Percentiles rank a stretch among this genome's conserved stretches.
Conservation (phyloP, 2,329 filamentous ascomycete species). For the Fusarium torulosum region DNA sequence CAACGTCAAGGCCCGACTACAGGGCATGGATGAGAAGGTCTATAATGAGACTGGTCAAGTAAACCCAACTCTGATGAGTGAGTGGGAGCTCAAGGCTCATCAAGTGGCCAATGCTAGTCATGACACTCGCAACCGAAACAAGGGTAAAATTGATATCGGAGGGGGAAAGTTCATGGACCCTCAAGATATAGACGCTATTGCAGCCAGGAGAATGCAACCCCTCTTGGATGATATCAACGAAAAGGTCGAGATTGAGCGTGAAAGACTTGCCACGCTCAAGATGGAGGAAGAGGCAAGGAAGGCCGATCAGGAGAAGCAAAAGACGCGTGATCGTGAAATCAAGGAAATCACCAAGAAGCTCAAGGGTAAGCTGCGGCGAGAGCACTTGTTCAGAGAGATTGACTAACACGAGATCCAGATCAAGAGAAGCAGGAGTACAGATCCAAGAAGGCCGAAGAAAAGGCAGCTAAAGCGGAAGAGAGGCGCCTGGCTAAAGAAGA, state of each 20-base stretch:
- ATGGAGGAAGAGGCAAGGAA: slow-evolving; percentile 70
- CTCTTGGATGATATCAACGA: slow-evolving; percentile 87
- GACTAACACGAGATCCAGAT: slow-evolving; percentile 49
- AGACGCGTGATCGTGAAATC: slow-evolving; percentile 64
- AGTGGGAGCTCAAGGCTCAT: slow-evolving; percentile 84
- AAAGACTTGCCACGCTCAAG: slow-evolving; percentile 73
- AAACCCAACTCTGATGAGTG: slow-evolving; percentile 74
- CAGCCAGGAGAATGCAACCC: slow-evolving; percentile 81
- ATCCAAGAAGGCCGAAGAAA: slow-evolving; percentile 51
- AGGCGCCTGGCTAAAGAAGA: slow-evolving; percentile 65
- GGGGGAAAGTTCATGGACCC: slow-evolving; percentile 84
- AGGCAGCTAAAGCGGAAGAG: slow-evolving; percentile 64
- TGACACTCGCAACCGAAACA: slow-evolving; percentile 67
- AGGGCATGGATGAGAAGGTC: slow-evolving; percentile 84
- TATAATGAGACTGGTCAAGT: slow-evolving; percentile 81
- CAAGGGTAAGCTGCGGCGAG: slow-evolving; percentile 64
- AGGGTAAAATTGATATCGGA: slow-evolving; percentile 76
- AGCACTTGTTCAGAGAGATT: slow-evolving; percentile 46
- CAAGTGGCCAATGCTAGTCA: slow-evolving; percentile 75
- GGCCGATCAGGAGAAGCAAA: slow-evolving; percentile 63
- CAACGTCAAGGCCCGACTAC: slow-evolving; percentile 84
- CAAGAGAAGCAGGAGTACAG: slow-evolving; percentile 60
- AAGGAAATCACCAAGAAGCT: slow-evolving; percentile 66
- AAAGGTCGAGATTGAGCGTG: slow-evolving; percentile 78
- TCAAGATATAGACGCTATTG: slow-evolving; percentile 82